These are phyloP conservation scores for Trichosanthes truncata DNA, from an alignment of 306 rosid species.

Conservation along the genomic window DNA sequence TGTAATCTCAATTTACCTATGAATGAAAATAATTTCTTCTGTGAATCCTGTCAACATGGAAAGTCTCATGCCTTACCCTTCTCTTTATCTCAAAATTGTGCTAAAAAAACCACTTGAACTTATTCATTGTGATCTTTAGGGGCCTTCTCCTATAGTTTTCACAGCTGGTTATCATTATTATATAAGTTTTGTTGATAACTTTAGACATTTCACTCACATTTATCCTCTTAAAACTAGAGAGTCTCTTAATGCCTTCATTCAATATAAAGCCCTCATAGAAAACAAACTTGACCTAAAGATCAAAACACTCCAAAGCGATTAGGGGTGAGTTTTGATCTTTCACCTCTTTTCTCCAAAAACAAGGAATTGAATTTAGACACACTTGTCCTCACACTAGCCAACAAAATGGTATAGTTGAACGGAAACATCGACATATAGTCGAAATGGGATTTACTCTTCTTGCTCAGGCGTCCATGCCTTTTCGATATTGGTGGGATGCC, in stretches of 20 bases:
- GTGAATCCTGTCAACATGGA: neutral
- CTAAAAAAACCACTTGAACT: neutral
- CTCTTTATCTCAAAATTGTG: fast-evolving
- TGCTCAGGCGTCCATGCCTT: neutral
- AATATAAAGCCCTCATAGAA: neutral
- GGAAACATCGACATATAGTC: neutral
- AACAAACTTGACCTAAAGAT: neutral
- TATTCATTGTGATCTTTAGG: neutral
- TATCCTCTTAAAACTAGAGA: neutral
- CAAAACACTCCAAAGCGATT: neutral
- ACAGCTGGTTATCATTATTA: neutral
- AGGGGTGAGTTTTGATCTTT: neutral
- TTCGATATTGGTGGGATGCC: neutral
- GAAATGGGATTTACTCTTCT: neutral
- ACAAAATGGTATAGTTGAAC: neutral
- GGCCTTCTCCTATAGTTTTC: neutral
- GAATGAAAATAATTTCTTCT: neutral
- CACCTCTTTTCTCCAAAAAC: fast-evolving
- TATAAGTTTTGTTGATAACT: neutral
- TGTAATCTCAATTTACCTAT: neutral
- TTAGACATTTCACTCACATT: neutral
- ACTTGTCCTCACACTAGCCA: neutral
- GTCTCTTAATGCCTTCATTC: neutral
- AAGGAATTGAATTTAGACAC: neutral
- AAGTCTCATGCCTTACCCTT: neutral